A percentile compares a stretch with the other conserved stretches of the same genome.
phyloP scores from a whole-genome alignment of 495 filamentous ascomycete genomes.

The Penicillium steckii region DNA sequence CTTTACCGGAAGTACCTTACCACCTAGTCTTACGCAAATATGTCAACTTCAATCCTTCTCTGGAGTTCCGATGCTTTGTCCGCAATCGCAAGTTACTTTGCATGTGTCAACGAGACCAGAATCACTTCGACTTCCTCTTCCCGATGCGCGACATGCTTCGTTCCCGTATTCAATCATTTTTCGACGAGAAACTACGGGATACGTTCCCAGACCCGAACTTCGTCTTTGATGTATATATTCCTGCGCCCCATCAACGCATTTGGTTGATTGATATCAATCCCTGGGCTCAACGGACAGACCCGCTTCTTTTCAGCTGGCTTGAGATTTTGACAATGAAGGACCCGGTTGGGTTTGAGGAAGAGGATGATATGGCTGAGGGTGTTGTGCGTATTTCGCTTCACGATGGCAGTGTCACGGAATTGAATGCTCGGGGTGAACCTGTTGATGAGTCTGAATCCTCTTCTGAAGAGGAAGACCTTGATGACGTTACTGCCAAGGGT shows the following conservation, averaged over 20 bases:
- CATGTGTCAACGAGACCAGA: constrained; percentile 85
- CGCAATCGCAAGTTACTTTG: constrained; percentile 73
- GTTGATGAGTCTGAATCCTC: constrained; percentile 22
- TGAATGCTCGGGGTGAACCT: constrained; percentile 6
- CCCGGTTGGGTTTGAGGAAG: constrained; percentile 39
- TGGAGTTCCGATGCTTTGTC: constrained; percentile 96
- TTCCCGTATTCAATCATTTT: constrained; percentile 65
- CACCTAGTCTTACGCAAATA: constrained; percentile 80
- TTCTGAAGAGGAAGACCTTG: constrained; percentile 16
- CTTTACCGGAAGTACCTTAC: constrained; percentile 52
- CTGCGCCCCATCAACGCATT: constrained; percentile 70
- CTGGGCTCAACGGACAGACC: constrained; percentile 88
- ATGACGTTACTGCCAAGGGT: constrained; percentile 39
- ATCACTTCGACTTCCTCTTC: constrained; percentile 82
- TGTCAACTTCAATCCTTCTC: constrained; percentile 79
- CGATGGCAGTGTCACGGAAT: constrained; percentile 20
- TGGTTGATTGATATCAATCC: constrained; percentile 94
- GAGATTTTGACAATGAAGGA: constrained; percentile 76
- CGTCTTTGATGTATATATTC: constrained; percentile 87
- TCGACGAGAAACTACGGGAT: constrained; percentile 64
- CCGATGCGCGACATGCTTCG: constrained; percentile 61
- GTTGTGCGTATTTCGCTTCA: constrained; percentile 44
- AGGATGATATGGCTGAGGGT: constrained; percentile 28
- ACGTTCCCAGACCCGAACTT: constrained; percentile 84
- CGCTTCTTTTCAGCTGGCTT: constrained; percentile 84